phyloP scores from a whole-genome alignment of 2,329 filamentous ascomycete genomes.

The Alternaria infectoria region DNA sequence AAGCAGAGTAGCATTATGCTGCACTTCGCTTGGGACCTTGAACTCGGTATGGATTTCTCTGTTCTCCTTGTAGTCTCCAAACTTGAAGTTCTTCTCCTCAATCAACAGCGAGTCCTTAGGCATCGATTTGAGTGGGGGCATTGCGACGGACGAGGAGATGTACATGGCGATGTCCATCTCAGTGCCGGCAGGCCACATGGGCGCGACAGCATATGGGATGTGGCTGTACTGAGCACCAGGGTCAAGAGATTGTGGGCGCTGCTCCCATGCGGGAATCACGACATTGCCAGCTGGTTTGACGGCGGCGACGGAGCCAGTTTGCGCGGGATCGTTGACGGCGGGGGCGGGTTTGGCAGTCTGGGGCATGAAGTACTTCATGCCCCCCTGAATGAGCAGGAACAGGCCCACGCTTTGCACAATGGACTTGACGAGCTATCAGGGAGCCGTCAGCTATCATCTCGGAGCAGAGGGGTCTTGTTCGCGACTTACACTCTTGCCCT shows the following conservation, averaged over 20 bases:
- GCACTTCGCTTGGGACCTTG: slow-evolving; percentile 76
- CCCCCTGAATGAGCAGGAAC: slow-evolving; percentile 65
- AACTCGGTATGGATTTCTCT: slow-evolving; percentile 80
- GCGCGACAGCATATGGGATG: slow-evolving; percentile 75
- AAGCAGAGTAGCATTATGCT: slow-evolving; percentile 92
- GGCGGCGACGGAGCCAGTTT: slow-evolving; percentile 22
- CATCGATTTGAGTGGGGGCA: slow-evolving; percentile 70
- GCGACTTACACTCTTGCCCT: slow-evolving; percentile 35
- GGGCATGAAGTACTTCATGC: slow-evolving; percentile 62
- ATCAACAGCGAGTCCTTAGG: slow-evolving; percentile 74
- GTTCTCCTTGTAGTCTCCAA: slow-evolving; percentile 80
- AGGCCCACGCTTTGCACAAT: slow-evolving; percentile 63
- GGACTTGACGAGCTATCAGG: slow-evolving; percentile 42
- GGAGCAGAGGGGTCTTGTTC: background rate
- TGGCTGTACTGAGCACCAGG: slow-evolving; percentile 63
- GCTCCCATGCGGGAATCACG: slow-evolving; percentile 45
- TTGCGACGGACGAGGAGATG: slow-evolving; percentile 75
- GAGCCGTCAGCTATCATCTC: slow-evolving; percentile 20
- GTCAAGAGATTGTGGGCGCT: slow-evolving; percentile 54
- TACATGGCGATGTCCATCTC: slow-evolving; percentile 84
- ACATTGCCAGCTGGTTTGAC: slow-evolving; percentile 32
- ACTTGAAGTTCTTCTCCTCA: slow-evolving; percentile 78
- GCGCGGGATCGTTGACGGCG: slow-evolving; percentile 24
- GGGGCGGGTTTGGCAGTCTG: slow-evolving; percentile 15
- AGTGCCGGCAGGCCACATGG: slow-evolving; percentile 85